Base-by-base conservation (phyloP, 768 basidiomycete genomes). In the Tephrocybe sp. region DNA sequence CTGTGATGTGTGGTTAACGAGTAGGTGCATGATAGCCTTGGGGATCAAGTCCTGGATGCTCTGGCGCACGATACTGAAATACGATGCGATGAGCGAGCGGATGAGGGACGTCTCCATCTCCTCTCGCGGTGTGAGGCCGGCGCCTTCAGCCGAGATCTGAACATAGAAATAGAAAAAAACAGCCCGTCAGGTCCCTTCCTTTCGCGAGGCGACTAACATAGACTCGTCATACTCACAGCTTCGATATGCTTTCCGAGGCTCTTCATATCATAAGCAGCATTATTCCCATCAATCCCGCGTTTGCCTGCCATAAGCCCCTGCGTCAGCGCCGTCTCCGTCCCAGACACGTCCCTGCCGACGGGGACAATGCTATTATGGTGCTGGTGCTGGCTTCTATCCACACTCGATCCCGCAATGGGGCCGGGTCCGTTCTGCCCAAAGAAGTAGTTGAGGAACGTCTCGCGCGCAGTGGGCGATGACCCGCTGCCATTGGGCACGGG, bases 31-130 rank as follows among this genome's bases (percentile, higher is more conserved):
- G 73, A 97, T 88, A 17, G 95, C 93, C 71, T 99, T 99, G 31
- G 97, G 97, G 16, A 99, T 82, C 49, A 98, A 78, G 67, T 99
- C 97, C 59, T 98, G 92, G 56, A 99, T 97, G 64, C 87, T 92
- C 68, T 98, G 95, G 38, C 97, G 87, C 19, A 95, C 89, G 64
- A 99, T 98, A 52, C 82, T 76, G 72, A 99, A 99, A 74, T 99
- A 99, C 11, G 92, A 94, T 22, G 86, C 82, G 64, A 99, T 98
- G 58, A 98, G 80, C 5, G 92, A 90, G 46, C 96, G 87, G 64
- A 99, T 98, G 54, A 99, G 80, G 31, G 80, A 83, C 39, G 92
- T 96, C 70, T 98, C 96, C 91, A 98, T 92, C 69, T 98, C 94
- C 70, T 99, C 96, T 20, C 93, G 82, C 41, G 81, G 70, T 0